Evolutionary conservation across 768 basidiomycete species (phyloP), one percentile per base, ranked within the genome.

Genomic region (Lyophyllum semitale): DNA sequence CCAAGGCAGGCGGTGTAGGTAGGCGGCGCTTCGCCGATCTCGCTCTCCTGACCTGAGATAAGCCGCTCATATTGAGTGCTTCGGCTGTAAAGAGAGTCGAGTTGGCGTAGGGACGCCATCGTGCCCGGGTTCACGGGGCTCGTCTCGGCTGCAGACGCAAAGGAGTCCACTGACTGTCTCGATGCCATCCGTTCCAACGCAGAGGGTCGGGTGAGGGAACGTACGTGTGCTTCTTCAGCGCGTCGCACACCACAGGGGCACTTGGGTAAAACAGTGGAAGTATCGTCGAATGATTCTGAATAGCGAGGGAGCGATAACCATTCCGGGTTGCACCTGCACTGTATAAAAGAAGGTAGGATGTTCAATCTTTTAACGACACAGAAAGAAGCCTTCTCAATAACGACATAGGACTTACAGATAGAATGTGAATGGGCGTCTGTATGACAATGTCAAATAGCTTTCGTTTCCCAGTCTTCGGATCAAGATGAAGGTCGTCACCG

Each of bases 391-490:
- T 23, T 2, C 8, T 29, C 26, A 9, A 30, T 22, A 20, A 48
- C 51, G 38, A 38, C 33, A 9, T 32, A 47, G 47, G 13, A 75
- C 89, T 75, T 58, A 93, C 91, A 17, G 95, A 95, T 49, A 97
- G 83, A 46, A 98, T 85, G 52, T 91, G 87, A 33, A 97, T 80
- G 0, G 94, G 93, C 0, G 85, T 86, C 67, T 93, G 88, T 55
- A 95, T 83, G 26, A 90, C 84, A 60, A 95, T 91, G 67, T 95
- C 95, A 68, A 89, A 93, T 63, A 91, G 69, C 72, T 92, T 96
- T 59, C 84, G 80, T 70, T 82, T 88, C 32, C 89, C 89, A 32
- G 78, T 76, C 67, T 86, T 87, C 7, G 78, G 59, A 66, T 91
- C 89, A 2, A 85, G 50, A 15, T 77, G 73, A 20, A 66, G 61